Base-by-base conservation (phyloP, 1,284 basidiomycete genomes). In the Trichosporon sp. region DNA sequence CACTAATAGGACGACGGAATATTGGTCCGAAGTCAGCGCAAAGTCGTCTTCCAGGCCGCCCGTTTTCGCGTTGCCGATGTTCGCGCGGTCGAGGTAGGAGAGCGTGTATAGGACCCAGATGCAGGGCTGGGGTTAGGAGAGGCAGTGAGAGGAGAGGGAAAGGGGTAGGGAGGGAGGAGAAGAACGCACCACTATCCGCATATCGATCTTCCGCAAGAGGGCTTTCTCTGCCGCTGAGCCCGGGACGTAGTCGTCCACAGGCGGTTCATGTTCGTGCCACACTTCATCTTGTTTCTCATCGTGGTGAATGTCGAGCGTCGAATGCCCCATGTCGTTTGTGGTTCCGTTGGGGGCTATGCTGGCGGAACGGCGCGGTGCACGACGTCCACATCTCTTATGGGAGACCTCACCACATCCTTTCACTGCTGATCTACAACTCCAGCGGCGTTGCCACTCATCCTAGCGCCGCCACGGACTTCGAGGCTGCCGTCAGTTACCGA, bases 31-130 rank as follows among this genome's bases (percentile, higher is more conserved):
- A 3, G 76, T 79, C 34, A 80, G 62, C 31, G 21, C 16, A 61
- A 79, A 73, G 63, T 79, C 75, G 11, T 60, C 57, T 46, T 71
- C 65, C 44, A 72, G 67, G 11, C 71, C 71, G 11, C 71, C 71
- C 1, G 76, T 75, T 63, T 75, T 78, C 60, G 78, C 78, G 56
- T 77, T 78, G 33, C 77, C 75, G 25, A 80, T 77, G 61, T 79
- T 79, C 31, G 76, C 77, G 46, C 78, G 68, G 64, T 80, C 78
- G 2, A 80, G 70, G 65, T 79, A 80, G 3, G 73, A 74, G 25
- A 79, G 67, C 11, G 75, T 75, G 70, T 80, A 80, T n/a, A 79
- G 66, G 2, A 60, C 69, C 78, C 78, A 80, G 52, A 80, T 75
- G 52, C 70, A 69, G 3, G 76, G 76, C 68, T 73, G 57, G 16